Base-by-base conservation (phyloP, 768 basidiomycete genomes). In the Cyathus striatus region DNA sequence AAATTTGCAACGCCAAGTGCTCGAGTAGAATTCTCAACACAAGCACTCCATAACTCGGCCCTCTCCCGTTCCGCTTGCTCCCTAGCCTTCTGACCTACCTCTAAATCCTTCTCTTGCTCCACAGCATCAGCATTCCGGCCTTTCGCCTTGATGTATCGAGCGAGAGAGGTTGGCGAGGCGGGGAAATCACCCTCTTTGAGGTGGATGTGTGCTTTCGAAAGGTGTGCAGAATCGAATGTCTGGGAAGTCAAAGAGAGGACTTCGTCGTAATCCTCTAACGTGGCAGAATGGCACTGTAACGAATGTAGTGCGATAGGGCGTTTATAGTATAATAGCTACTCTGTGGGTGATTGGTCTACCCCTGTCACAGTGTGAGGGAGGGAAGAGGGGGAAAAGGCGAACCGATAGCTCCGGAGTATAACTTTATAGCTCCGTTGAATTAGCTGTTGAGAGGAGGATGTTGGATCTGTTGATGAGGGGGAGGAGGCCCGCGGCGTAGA, bases 251-350 rank as follows among this genome's bases (percentile, higher is more conserved):
- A 68, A 9, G 75, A 67, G 13, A 95, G 72, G 41, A 95, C 92
- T 54, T 81, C 78, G 54, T 89, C 81, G 50, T 93, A 91, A 58
- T 95, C 93, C 9, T 90, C 83, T 1, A 95, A 66, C 1, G 93
- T 93, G 14, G 72, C 68, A 10, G 66, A 47, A 53, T 93, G 85
- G 24, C 87, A 74, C 21, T 80, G 82, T 10, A 88, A 64, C 1
- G 88, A 90, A 51, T 86, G 77, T 61, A 91, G 88, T 1, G 91
- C 90, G 0, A 92, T 97, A 0, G 90, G 92, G 20, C 93, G 84
- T 57, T 93, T 93, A 66, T 93, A 95, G 59, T 90, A 90, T 21
- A 93, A 76, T 0, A 90, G 68, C 55, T 92, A 93, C 54, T 92
- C 90, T n/a, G 73, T 55, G 0, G 90, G 91, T 1, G 89, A 86